Conservation (phyloP, 2,329 filamentous ascomycete species). For the Fusarium begoniae region DNA sequence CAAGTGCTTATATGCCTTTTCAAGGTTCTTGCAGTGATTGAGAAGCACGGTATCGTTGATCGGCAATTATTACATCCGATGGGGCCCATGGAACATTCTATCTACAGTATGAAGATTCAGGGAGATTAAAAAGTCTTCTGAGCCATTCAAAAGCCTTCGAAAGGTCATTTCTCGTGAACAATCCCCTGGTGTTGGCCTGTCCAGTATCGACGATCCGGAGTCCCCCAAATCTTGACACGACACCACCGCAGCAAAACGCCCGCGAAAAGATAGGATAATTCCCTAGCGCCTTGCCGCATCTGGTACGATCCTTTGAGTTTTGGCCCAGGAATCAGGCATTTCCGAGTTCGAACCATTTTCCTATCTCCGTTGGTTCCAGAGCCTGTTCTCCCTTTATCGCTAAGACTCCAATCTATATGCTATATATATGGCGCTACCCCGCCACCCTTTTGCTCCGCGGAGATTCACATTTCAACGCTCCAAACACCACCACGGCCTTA, state of each 20-base stretch:
- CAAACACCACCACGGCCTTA: constrained; percentile 35
- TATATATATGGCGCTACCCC: constrained; percentile 36
- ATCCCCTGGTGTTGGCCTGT: background rate
- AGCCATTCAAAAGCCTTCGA: background rate
- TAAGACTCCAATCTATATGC: constrained; percentile 1
- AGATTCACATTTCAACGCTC: constrained; percentile 37
- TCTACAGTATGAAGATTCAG: background rate
- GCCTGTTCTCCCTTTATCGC: constrained; percentile 21
- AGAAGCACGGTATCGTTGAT: background rate
- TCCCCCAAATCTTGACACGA: constrained; percentile 10
- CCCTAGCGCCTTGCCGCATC: constrained; percentile 3
- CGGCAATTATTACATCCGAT: background rate
- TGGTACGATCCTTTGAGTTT: background rate
- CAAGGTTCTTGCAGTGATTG: background rate
- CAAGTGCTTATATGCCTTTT: constrained; percentile 14
- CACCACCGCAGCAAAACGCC: constrained; percentile 12
- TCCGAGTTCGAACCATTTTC: background rate
- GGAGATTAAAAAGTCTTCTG: background rate
- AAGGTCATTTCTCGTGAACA: background rate
- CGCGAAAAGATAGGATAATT: constrained; percentile 24
- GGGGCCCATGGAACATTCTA: background rate
- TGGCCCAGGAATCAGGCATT: background rate
- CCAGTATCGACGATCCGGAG: background rate
- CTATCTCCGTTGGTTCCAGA: constrained; percentile 26
- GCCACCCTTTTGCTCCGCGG: constrained; percentile 36